These are phyloP conservation scores for Oxyria digyna DNA, from an alignment of 148 eudicot genomes.

Conservation along the genomic window DNA sequence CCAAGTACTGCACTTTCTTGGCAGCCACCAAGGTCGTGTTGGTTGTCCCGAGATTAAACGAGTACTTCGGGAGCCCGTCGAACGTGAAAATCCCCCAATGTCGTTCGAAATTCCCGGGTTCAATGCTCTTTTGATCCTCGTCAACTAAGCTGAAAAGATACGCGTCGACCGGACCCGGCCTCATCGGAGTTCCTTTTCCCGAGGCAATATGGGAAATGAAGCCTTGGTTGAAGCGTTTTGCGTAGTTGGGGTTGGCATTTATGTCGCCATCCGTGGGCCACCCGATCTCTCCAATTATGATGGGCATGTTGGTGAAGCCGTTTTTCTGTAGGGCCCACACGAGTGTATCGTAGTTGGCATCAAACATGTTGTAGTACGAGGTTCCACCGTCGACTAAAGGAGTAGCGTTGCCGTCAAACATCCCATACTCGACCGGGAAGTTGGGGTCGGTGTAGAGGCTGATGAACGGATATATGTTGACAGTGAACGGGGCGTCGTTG, in stretches of 20 bases:
- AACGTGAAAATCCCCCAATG: slow-evolving; percentile 79
- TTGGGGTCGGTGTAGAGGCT: slow-evolving; percentile 50
- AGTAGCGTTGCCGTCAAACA: slow-evolving; percentile 62
- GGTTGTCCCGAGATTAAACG: slow-evolving; percentile 51
- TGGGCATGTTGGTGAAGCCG: slow-evolving; percentile 64
- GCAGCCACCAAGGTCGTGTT: slow-evolving; percentile 35
- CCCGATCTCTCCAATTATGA: slow-evolving; percentile 75
- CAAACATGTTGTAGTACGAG: slow-evolving; percentile 75
- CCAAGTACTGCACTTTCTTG: slow-evolving; percentile 34
- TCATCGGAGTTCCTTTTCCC: slow-evolving; percentile 81
- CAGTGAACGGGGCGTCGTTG: slow-evolving; percentile 63
- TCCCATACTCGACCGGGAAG: slow-evolving; percentile 81
- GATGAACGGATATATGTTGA: slow-evolving; percentile 88
- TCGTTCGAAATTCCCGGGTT: slow-evolving; percentile 77
- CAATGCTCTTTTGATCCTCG: slow-evolving; percentile 77
- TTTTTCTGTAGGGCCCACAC: slow-evolving; percentile 75
- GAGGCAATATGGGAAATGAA: slow-evolving; percentile 58
- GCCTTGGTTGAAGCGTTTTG: slow-evolving; percentile 81
- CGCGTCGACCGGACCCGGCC: slow-evolving; percentile 63
- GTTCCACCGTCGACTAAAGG: slow-evolving; percentile 57
- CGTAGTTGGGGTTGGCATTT: slow-evolving; percentile 52
- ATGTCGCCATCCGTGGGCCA: slow-evolving; percentile 91
- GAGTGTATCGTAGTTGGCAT: slow-evolving; percentile 81
- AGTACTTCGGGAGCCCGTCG: slow-evolving; percentile 68
- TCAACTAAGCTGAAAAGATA: slow-evolving; percentile 74